These are phyloP conservation scores for Apocynum venetum DNA, from an alignment of 257 asterid species.

Conservation along the genomic window DNA sequence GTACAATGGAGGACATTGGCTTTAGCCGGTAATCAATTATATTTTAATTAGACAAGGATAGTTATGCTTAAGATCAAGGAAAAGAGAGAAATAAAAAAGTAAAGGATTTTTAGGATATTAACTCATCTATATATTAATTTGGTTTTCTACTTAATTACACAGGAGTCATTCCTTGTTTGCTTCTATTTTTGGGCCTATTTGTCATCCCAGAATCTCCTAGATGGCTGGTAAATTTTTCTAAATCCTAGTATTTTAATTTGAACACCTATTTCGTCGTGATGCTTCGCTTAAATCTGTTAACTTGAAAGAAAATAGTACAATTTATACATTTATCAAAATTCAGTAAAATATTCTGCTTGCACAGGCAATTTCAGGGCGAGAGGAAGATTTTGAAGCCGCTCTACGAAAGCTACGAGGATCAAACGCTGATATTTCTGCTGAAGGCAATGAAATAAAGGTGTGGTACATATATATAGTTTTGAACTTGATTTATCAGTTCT, in stretches of 20 bases:
- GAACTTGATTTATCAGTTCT: too few relatives aligned
- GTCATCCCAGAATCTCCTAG: slow-evolving; percentile 89
- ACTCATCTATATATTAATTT: too few relatives aligned
- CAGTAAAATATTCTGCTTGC: background rate
- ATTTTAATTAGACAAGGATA: background rate
- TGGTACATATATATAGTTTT: too few relatives aligned
- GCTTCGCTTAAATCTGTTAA: too few relatives aligned
- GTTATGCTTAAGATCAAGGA: too few relatives aligned
- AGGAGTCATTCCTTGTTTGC: slow-evolving; percentile 29
- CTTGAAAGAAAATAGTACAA: too few relatives aligned
- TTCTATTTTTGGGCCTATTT: slow-evolving; percentile 44
- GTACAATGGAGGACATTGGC: slow-evolving; percentile 26
- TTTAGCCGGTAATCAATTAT: slow-evolving; percentile 20
- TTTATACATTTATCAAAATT: too few relatives aligned
- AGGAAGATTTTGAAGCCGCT: slow-evolving; percentile 60
- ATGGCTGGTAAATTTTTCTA: slow-evolving; percentile 62
- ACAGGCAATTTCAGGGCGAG: slow-evolving; percentile 70
- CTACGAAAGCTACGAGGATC: slow-evolving; percentile 70
- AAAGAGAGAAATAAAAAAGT: too few relatives aligned
- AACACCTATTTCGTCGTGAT: background rate
- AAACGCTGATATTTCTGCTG: slow-evolving; percentile 55
- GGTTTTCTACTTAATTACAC: background rate
- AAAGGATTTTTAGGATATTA: too few relatives aligned
- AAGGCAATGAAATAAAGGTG: slow-evolving; percentile 60
- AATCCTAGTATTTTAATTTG: background rate